A percentile compares a stretch with the other conserved stretches of the same genome.
Evolutionary conservation across 768 basidiomycete genomes (phyloP).

Genomic region (Pisolithus orientalis): DNA sequence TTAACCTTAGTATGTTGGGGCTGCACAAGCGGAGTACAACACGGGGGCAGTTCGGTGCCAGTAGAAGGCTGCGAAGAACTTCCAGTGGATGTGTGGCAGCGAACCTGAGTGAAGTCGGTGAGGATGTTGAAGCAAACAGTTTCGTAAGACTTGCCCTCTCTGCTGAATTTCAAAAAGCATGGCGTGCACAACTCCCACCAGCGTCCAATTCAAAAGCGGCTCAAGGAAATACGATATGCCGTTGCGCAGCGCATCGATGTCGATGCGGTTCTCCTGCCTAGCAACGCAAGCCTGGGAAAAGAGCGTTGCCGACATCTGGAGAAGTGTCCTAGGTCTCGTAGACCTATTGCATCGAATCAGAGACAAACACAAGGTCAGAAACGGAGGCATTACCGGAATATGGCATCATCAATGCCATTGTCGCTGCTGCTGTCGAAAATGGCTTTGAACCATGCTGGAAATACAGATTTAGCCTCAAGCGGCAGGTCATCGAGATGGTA

Average conservation of each 20-base stretch:
- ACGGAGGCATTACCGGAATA: conserved; percentile 44
- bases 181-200: conserved; percentile 64
- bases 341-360: conserved; percentile 38
- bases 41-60: conserved; percentile 58
- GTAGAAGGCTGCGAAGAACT: conserved; percentile 59
- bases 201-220: conserved; percentile 71
- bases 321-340: conserved; percentile 60
- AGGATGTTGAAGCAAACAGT: not conserved
- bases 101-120: conserved; percentile 32
- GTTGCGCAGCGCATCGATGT: conserved; percentile 61
- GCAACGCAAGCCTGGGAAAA: conserved; percentile 56
- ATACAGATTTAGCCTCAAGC: conserved; percentile 38
- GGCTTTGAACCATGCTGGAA: conserved; percentile 65
- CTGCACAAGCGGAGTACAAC: conserved; percentile 63
- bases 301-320: conserved; percentile 62
- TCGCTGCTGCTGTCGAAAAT: conserved; percentile 73
- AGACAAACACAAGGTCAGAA: not conserved
- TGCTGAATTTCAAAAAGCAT: conserved; percentile 56
- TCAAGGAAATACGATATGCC: conserved; percentile 75
- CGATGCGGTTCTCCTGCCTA: conserved; percentile 47
- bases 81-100: conserved; percentile 48
- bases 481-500: conserved; percentile 36
- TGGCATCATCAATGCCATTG: conserved; percentile 81
- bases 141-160: conserved; percentile 36
- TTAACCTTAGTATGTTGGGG: conserved; percentile 42